These are phyloP conservation scores for Apiotrichum siamense DNA, from an alignment of 1,284 basidiomycete genomes.

Conservation along the genomic window DNA sequence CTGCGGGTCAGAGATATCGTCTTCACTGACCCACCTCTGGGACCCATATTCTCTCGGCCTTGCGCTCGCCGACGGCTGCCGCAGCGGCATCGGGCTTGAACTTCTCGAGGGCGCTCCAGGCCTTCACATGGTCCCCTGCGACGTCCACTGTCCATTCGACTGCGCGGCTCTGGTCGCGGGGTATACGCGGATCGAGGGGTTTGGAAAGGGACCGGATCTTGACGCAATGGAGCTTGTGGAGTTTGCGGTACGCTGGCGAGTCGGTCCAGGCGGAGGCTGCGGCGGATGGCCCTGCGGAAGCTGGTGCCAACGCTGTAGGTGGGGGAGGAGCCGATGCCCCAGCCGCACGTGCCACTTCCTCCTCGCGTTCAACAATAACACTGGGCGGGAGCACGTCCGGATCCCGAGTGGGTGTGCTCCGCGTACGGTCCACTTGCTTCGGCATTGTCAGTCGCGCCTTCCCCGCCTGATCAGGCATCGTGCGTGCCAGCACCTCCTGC, in stretches of 20 bases:
- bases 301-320: neutral
- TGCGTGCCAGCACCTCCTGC: constrained; percentile 24
- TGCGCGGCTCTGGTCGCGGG: constrained; percentile 16
- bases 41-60: constrained; percentile 23
- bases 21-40: constrained; percentile 11
- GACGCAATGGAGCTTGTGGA: constrained; percentile 34
- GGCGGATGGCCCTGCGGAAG: neutral
- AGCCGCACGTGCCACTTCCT: neutral
- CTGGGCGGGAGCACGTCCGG: constrained; percentile 17
- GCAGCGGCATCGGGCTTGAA: constrained; percentile 13
- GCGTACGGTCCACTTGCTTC: constrained; percentile 17
- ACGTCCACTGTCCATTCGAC: constrained; percentile 33
- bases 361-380: constrained; percentile 2
- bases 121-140: constrained; percentile 9
- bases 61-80: constrained; percentile 1
- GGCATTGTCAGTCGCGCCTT: constrained; percentile 25
- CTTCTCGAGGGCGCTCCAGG: constrained; percentile 12
- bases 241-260: constrained; percentile 21
- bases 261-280: neutral
- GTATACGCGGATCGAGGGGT: constrained; percentile 19
- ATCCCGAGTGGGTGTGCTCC: constrained; percentile 17
- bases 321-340: neutral
- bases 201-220: constrained; percentile 30
- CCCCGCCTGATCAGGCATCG: constrained; percentile 25
- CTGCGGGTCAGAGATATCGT: constrained; percentile 9